Evolutionary conservation across 345 rosid species (phyloP).

Genomic region (Acer yangbiense): DNA sequence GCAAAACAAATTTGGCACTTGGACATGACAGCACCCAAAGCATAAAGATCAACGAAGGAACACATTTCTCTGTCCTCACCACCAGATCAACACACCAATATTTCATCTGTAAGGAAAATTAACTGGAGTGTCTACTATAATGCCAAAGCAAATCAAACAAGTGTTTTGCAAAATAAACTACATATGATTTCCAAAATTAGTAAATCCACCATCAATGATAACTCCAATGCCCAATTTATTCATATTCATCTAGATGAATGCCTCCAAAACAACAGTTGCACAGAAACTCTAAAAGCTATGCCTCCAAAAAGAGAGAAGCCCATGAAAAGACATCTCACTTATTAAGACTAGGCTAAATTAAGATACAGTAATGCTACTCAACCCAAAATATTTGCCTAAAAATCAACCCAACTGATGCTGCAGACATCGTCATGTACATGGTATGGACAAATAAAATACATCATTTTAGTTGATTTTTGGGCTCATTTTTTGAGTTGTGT

Average conservation of each 20-base stretch:
- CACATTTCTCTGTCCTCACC: neutral
- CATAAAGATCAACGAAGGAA: neutral
- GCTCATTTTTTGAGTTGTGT: too few species aligned
- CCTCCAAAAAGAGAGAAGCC: neutral
- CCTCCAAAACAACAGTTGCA: neutral
- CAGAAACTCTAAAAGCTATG: neutral
- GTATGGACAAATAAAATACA: too few species aligned
- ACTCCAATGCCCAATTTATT: neutral
- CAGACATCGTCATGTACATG: too few species aligned
- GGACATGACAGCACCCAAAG: neutral
- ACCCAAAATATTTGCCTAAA: too few species aligned
- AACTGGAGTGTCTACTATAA: neutral
- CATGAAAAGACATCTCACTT: neutral
- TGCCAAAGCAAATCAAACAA: constrained; percentile 3
- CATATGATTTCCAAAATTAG: neutral
- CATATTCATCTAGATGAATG: neutral
- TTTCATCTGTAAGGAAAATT: neutral
- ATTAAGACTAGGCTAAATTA: neutral
- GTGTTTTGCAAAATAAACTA: constrained; percentile 4
- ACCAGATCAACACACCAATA: neutral
- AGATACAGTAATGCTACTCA: neutral
- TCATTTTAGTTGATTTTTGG: too few species aligned
- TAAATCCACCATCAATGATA: neutral
- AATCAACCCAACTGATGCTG: too few species aligned
- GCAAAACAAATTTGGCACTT: neutral